Evolutionary conservation across 2,329 filamentous ascomycete species (phyloP).

Genomic region (Colletotrichum sp.): DNA sequence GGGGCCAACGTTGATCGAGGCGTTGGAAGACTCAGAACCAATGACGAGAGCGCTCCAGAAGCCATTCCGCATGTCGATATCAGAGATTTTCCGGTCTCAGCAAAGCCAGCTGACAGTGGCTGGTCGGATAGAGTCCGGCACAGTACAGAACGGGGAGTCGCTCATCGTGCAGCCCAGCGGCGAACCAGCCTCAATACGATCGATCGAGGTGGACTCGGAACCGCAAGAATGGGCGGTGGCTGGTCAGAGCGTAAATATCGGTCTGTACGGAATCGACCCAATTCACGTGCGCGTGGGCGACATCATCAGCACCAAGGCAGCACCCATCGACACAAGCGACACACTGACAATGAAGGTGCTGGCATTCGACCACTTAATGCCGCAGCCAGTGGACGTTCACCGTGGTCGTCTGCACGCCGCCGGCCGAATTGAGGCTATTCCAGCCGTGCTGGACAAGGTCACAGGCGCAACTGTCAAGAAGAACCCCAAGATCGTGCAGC

Average conservation of each 20-base stretch:
- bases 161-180: slow-evolving; percentile 81
- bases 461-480: slow-evolving; percentile 80
- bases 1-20: slow-evolving; percentile 79
- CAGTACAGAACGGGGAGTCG: slow-evolving; percentile 82
- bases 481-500: slow-evolving; percentile 83
- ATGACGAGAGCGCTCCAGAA: slow-evolving; percentile 74
- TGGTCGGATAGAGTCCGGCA: slow-evolving; percentile 85
- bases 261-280: slow-evolving; percentile 84
- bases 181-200: slow-evolving; percentile 82
- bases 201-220: slow-evolving; percentile 77
- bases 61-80: slow-evolving; percentile 84
- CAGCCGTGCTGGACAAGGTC: slow-evolving; percentile 78
- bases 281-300: slow-evolving; percentile 84
- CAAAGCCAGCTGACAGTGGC: slow-evolving; percentile 85
- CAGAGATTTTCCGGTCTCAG: slow-evolving; percentile 83
- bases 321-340: slow-evolving; percentile 74
- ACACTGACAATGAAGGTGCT: slow-evolving; percentile 83
- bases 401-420: slow-evolving; percentile 81
- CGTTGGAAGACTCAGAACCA: slow-evolving; percentile 83
- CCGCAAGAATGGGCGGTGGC: slow-evolving; percentile 88
- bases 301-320: slow-evolving; percentile 75
- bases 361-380: slow-evolving; percentile 88
- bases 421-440: slow-evolving; percentile 74
- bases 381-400: slow-evolving; percentile 89
- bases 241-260: slow-evolving; percentile 86